phyloP scores from a whole-genome alignment of 2,329 filamentous ascomycete species.

The Nakataea oryzae region DNA sequence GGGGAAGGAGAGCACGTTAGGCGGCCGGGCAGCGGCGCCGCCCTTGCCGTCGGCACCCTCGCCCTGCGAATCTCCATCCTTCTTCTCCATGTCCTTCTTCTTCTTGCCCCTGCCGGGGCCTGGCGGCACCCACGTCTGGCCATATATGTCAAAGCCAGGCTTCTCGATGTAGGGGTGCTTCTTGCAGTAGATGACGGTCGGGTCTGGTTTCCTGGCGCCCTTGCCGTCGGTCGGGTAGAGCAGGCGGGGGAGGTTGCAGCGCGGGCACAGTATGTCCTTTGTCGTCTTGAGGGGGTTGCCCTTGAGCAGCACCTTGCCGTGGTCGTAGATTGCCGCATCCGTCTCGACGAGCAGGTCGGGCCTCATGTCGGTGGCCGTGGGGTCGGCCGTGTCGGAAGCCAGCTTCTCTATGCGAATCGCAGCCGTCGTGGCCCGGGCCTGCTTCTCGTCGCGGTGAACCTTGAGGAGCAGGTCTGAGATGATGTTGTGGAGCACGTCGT shows the following conservation, averaged over 20 bases:
- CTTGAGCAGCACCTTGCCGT: slow-evolving; percentile 57
- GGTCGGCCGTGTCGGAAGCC: slow-evolving; percentile 40
- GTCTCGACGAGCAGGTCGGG: slow-evolving; percentile 52
- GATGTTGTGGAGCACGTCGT: slow-evolving; percentile 67
- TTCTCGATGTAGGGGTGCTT: slow-evolving; percentile 69
- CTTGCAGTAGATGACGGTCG: slow-evolving; percentile 66
- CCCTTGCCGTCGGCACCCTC: slow-evolving; percentile 11
- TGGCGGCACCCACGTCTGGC: slow-evolving; percentile 68
- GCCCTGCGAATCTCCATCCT: slow-evolving; percentile 34
- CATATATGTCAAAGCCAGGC: slow-evolving; percentile 70
- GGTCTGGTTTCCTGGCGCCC: slow-evolving; percentile 54
- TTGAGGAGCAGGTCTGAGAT: slow-evolving; percentile 65
- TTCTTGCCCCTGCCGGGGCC: slow-evolving; percentile 63
- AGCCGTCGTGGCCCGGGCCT: slow-evolving; percentile 55
- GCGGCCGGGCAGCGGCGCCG: slow-evolving; percentile 40
- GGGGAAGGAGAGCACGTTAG: slow-evolving; percentile 53
- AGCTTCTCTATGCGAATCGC: slow-evolving; percentile 55
- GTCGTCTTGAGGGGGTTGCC: slow-evolving; percentile 64
- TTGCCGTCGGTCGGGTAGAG: slow-evolving; percentile 63
- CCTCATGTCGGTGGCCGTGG: slow-evolving; percentile 39
- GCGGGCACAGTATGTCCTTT: slow-evolving; percentile 60
- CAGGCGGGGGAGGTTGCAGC: slow-evolving; percentile 64
- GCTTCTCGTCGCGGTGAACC: slow-evolving; percentile 70
- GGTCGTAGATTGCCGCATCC: slow-evolving; percentile 59
- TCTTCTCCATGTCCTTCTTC: slow-evolving; percentile 67